Evolutionary conservation across 148 eudicot genomes (phyloP).

Genomic region (Chenopodium formosanum): DNA sequence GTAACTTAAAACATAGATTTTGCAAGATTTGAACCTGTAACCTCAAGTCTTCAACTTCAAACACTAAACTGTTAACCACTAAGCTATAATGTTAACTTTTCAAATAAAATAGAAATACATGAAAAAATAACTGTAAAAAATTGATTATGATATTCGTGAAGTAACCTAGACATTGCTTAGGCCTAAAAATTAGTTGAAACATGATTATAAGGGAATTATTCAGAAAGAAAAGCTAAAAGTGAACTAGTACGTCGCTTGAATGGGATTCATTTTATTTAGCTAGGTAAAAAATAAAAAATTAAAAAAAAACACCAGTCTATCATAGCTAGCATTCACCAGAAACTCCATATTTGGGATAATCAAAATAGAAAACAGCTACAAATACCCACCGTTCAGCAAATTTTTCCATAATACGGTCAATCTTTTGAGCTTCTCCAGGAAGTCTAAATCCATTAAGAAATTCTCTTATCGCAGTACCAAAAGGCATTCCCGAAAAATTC

Average conservation of each 20-base stretch:
- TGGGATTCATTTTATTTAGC: background rate
- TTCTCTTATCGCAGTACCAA: slow-evolving; percentile 85
- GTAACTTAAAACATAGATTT: too few relatives aligned
- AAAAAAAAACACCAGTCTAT: background rate
- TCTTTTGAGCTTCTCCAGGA: slow-evolving; percentile 99
- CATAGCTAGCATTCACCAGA: background rate
- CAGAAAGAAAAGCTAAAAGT: background rate
- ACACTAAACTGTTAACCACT: too few relatives aligned
- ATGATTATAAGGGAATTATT: background rate
- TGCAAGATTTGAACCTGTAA: too few relatives aligned
- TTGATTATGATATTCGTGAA: too few relatives aligned
- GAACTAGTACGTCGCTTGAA: background rate
- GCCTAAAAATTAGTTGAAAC: too few relatives aligned
- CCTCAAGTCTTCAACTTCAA: too few relatives aligned
- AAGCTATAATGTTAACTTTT: too few relatives aligned
- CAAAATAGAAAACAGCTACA: background rate
- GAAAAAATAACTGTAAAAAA: too few relatives aligned
- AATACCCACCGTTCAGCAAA: slow-evolving; percentile 92
- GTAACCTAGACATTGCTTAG: too few relatives aligned
- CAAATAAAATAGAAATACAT: too few relatives aligned
- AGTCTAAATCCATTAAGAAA: slow-evolving; percentile 93
- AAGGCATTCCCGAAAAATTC: slow-evolving; percentile 85
- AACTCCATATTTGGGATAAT: background rate
- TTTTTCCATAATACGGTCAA: slow-evolving; percentile 98
- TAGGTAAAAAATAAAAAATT: background rate